Base-by-base conservation (phyloP, 2,329 filamentous ascomycete genomes). In the Geosmithia flava region DNA sequence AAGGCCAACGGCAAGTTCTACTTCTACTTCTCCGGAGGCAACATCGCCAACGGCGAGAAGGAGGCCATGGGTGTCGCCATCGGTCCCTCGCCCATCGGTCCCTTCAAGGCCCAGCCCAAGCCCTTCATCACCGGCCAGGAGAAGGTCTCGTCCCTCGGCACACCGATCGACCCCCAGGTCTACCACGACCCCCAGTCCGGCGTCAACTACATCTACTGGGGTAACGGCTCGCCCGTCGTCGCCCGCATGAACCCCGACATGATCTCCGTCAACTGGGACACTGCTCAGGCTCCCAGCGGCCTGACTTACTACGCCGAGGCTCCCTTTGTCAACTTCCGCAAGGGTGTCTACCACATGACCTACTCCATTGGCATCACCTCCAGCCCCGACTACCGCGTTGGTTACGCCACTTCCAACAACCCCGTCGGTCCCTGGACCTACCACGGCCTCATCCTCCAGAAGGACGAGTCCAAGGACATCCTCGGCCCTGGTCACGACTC, bases 151-250 rank as follows among this genome's bases (percentile, higher is more conserved):
- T 62, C 58, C 1, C 56, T 58, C 0, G 56, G 57, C 0, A 55
- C 56, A 43, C 76, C 76, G 33, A 84, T 84, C 50, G 80, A 84
- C 48, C 78, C 80, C 0, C 78, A 74, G 1, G 69, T 68, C 0
- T 81, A 83, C 53, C 68, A 75, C 1, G 80, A 84, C 50, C 78
- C 78, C 0, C 71, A 58, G 1, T 62, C 78, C 41, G 75, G 73
- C 2, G 67, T 71, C 40, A 78, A 74, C 47, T 83, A 81, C 51
- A 56, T 84, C 7, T 83, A 80, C 59, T 83, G 81, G 62, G 80
- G 80, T 4, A 74, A 73, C 46, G 67, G 69, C 1, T 50, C 50
- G 0, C 63, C 69, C 0, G 48, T 73, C 0, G 55, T 65, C 16
- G 70, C 70, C 0, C 65, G 72, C 52, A 54, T 73, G 0, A 59